A percentile compares a stretch with the other conserved stretches of the same genome.
Conservation (phyloP, 73 alveolate species). For the Strombidium stylifer region DNA sequence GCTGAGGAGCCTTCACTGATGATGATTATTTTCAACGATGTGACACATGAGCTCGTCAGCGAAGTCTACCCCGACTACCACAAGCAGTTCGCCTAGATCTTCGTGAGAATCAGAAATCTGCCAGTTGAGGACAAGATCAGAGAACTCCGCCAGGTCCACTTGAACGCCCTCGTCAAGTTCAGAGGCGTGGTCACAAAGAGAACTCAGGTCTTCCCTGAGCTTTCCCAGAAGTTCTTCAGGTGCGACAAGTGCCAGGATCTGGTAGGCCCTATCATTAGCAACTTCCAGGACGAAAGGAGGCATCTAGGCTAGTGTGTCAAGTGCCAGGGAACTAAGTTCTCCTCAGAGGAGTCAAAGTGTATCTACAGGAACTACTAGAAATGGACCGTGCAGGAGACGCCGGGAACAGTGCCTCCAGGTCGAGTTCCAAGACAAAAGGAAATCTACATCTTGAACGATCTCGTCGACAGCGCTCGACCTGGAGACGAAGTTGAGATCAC, state of each 20-base stretch:
- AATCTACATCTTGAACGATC: slow-evolving; percentile 95
- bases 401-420: slow-evolving; percentile 99
- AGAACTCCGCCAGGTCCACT: slow-evolving; percentile 91
- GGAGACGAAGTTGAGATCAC: slow-evolving; percentile 99
- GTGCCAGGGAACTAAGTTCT: slow-evolving; percentile 95
- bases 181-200: slow-evolving; percentile 98
- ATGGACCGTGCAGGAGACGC: slow-evolving; percentile 98
- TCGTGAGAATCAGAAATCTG: slow-evolving; percentile 91
- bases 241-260: slow-evolving; percentile 98
- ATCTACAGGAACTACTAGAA: slow-evolving; percentile 97
- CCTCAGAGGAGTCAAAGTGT: slow-evolving; percentile 79
- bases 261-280: slow-evolving; percentile 95
- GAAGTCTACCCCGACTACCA: slow-evolving; percentile 88
- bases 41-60: slow-evolving; percentile 88
- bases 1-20: slow-evolving; percentile 93
- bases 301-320: slow-evolving; percentile 87
- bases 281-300: slow-evolving; percentile 73
- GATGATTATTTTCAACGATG: slow-evolving; percentile 93
- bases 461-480: slow-evolving; percentile 98
- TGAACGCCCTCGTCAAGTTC: slow-evolving; percentile 93
- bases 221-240: slow-evolving; percentile 81
- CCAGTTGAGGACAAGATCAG: slow-evolving; percentile 93
- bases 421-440: slow-evolving; percentile 99
- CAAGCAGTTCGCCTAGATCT: slow-evolving; percentile 88
- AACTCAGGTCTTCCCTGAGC: slow-evolving; percentile 94